Evolutionary conservation across 2,329 filamentous ascomycete genomes (phyloP).

Genomic region (Trichothecium roseum): DNA sequence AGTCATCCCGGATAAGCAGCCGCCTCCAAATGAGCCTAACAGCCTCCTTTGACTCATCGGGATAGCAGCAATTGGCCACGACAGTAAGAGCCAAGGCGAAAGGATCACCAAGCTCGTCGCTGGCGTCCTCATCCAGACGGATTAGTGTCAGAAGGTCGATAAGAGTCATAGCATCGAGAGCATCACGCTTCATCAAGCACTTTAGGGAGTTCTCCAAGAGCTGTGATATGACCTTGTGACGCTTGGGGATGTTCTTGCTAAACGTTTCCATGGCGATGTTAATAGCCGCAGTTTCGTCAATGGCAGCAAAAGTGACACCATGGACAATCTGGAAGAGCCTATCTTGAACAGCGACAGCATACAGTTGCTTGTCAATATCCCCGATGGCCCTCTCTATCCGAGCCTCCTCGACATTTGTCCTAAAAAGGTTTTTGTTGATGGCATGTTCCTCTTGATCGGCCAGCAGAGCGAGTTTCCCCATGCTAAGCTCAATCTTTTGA

Average conservation of each 20-base stretch:
- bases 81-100: constrained; percentile 66
- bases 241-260: constrained; percentile 40
- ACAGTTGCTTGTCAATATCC: constrained; percentile 52
- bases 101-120: constrained; percentile 40
- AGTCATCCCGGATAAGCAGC: constrained; percentile 75
- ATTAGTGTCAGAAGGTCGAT: constrained; percentile 77
- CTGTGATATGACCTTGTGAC: constrained; percentile 55
- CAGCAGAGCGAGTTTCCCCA: constrained; percentile 73
- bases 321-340: constrained; percentile 61
- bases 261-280: constrained; percentile 67
- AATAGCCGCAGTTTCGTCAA: constrained; percentile 71
- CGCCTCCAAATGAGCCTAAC: constrained; percentile 73
- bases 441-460: constrained; percentile 40
- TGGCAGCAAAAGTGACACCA: constrained; percentile 56
- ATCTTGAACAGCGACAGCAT: constrained; percentile 71
- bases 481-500: constrained; percentile 84
- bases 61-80: constrained; percentile 42
- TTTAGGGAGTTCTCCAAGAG: constrained; percentile 63
- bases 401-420: constrained; percentile 23
- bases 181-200: constrained; percentile 60
- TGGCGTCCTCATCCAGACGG: constrained; percentile 26
- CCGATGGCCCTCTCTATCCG: constrained; percentile 32
- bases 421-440: constrained; percentile 22
- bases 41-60: constrained; percentile 47
- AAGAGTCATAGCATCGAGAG: constrained; percentile 53